Evolutionary conservation across 345 rosid species (phyloP).

Genomic region (Anacardium occidentale): DNA sequence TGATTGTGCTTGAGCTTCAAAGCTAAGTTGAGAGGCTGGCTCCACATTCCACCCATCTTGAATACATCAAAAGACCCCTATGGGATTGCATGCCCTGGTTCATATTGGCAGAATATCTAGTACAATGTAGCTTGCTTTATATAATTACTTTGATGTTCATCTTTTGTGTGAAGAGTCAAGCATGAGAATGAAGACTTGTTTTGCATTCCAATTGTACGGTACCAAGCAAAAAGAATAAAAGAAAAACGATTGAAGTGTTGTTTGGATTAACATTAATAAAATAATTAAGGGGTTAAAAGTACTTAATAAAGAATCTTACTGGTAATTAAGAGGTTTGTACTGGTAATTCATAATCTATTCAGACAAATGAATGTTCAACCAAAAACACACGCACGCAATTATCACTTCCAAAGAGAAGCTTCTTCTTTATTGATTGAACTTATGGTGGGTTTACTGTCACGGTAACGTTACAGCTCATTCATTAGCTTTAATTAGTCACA

Average conservation of each 20-base stretch:
- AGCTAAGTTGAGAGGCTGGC: constrained; percentile 43
- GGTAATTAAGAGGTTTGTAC: constrained; percentile 35
- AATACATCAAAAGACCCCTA: too few species aligned
- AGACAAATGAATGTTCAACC: constrained; percentile 31
- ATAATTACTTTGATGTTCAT: neutral
- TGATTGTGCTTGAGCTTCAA: constrained; percentile 31
- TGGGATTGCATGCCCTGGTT: constrained; percentile 11
- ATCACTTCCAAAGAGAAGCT: constrained; percentile 4
- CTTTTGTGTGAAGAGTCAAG: neutral
- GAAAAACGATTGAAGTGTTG: too few species aligned
- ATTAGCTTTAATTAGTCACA: too few species aligned
- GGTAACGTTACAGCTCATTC: too few species aligned
- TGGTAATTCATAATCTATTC: constrained; percentile 11
- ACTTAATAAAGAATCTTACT: constrained; percentile 20
- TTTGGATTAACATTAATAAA: too few species aligned
- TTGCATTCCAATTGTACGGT: too few species aligned
- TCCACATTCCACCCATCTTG: constrained; percentile 39
- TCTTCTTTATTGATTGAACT: constrained; percentile 2
- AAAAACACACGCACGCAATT: neutral
- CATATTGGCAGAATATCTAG: constrained; percentile 10
- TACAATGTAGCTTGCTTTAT: constrained; percentile 13
- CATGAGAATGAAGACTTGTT: neutral
- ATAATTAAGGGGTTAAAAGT: neutral
- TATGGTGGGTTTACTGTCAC: too few species aligned
- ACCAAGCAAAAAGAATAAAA: too few species aligned